Evolutionary conservation across 257 asterid genomes (phyloP).

Genomic region (Primulina huaijiensis): DNA sequence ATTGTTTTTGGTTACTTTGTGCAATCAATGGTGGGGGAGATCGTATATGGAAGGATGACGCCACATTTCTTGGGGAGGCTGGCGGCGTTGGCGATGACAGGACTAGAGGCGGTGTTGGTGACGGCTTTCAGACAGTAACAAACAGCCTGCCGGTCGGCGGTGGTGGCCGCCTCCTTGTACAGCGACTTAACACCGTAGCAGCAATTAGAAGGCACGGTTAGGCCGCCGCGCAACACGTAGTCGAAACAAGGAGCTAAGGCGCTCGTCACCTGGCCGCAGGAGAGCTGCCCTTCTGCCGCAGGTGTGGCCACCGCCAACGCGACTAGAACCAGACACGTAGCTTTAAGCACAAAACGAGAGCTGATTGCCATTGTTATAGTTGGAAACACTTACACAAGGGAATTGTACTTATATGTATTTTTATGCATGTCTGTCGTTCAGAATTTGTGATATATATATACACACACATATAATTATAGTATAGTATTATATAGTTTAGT

Average conservation of each 20-base stretch:
- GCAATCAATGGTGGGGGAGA: conserved; percentile 44
- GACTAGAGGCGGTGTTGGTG: conserved; percentile 29
- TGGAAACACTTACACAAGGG: not conserved
- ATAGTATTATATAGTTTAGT: too few species aligned
- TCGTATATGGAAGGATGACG: conserved; percentile 37
- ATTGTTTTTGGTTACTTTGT: conserved; percentile 14
- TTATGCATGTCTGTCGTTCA: not conserved
- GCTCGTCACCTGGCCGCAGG: conserved; percentile 36
- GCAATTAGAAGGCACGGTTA: conserved; percentile 29
- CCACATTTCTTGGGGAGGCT: conserved; percentile 47
- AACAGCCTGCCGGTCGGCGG: conserved; percentile 35
- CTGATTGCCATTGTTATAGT: conserved; percentile 10
- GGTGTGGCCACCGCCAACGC: conserved; percentile 21
- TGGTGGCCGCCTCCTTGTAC: conserved; percentile 27
- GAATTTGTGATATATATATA: conserved; percentile 5
- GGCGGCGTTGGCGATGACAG: conserved; percentile 31
- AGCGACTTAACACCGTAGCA: conserved; percentile 31
- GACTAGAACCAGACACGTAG: conserved; percentile 19
- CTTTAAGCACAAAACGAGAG: conserved; percentile 10
- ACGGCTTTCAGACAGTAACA: conserved; percentile 44
- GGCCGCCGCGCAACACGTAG: conserved; percentile 36
- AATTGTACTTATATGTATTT: not conserved
- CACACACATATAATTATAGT: not conserved
- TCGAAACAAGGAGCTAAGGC: conserved; percentile 38
- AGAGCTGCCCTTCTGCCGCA: conserved; percentile 24